Percentiles rank a stretch among this genome's conserved stretches.
phyloP scores from a whole-genome alignment of 2,329 filamentous ascomycete species.

The Epichloe sp. region DNA sequence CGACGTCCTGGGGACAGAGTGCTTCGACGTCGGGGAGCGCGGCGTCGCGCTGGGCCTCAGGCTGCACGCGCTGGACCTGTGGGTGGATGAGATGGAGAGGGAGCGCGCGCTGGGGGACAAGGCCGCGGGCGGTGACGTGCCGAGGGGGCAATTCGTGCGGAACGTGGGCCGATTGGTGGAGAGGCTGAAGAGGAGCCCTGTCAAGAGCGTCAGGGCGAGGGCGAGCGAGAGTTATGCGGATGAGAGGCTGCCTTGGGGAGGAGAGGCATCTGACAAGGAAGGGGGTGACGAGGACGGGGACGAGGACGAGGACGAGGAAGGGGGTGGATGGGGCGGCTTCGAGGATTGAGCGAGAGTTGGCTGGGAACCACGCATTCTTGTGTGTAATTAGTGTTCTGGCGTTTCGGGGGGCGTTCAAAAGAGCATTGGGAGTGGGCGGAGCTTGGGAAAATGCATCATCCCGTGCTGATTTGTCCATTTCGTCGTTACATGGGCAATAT shows the following conservation, averaged over 20 bases:
- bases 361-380: too few species aligned
- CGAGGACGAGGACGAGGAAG: conserved; percentile 21
- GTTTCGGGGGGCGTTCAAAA: neutral
- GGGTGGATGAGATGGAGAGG: conserved; percentile 77
- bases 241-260: conserved; percentile 53
- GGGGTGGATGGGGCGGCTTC: conserved; percentile 54
- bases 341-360: conserved; percentile 51
- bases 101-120: conserved; percentile 36
- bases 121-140: conserved; percentile 7
- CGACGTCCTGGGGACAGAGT: conserved; percentile 16
- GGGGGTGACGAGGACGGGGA: conserved; percentile 24
- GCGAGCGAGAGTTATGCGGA: conserved; percentile 61
- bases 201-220: conserved; percentile 59
- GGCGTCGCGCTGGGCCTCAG: conserved; percentile 71
- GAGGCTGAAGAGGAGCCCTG: conserved; percentile 42
- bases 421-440: too few species aligned
- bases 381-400: neutral
- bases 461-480: neutral
- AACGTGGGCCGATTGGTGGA: conserved; percentile 41
- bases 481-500: neutral
- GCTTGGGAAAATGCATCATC: neutral
- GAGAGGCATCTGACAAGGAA: conserved; percentile 26
- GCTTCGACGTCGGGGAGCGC: conserved; percentile 22
- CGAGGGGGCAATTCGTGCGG: conserved; percentile 35
- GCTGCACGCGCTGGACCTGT: conserved; percentile 81